Conservation (phyloP, 345 rosid species). For the Citrus trifoliata region DNA sequence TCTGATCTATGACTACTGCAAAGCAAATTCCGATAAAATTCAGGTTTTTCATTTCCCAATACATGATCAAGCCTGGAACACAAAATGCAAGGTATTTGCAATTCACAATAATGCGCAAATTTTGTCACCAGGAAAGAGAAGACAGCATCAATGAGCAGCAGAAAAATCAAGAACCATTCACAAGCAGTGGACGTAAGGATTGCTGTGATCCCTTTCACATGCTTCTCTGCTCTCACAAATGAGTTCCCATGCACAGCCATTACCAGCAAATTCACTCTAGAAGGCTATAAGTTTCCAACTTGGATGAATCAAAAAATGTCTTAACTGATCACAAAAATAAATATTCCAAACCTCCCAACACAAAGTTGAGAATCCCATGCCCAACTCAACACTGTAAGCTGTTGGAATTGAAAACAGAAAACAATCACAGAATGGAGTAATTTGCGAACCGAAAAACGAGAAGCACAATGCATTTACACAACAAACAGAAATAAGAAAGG, state of each 20-base stretch:
- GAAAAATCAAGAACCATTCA: slow-evolving; percentile 67
- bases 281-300: slow-evolving; percentile 15
- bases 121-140: slow-evolving; percentile 53
- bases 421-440: slow-evolving; percentile 3
- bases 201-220: slow-evolving; percentile 25
- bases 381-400: slow-evolving; percentile 8
- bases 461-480: not conserved
- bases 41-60: slow-evolving; percentile 39
- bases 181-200: slow-evolving; percentile 49
- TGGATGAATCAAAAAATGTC: slow-evolving; percentile 7
- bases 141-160: slow-evolving; percentile 58
- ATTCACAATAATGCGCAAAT: slow-evolving; percentile 56
- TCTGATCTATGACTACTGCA: slow-evolving; percentile 64
- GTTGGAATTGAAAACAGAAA: slow-evolving; percentile 5
- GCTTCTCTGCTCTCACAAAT: slow-evolving; percentile 18
- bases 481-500: not conserved
- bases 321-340: slow-evolving; percentile 9
- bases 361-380: slow-evolving; percentile 25
- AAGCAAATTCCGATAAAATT: slow-evolving; percentile 46
- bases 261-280: slow-evolving; percentile 16
- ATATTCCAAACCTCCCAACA: slow-evolving; percentile 14
- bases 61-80: slow-evolving; percentile 71
- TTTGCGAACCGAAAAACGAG: not conserved
- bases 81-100: slow-evolving; percentile 69
- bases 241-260: slow-evolving; percentile 35